phyloP scores from a whole-genome alignment of 805 yeast species.

The Clavispora asparagi region DNA sequence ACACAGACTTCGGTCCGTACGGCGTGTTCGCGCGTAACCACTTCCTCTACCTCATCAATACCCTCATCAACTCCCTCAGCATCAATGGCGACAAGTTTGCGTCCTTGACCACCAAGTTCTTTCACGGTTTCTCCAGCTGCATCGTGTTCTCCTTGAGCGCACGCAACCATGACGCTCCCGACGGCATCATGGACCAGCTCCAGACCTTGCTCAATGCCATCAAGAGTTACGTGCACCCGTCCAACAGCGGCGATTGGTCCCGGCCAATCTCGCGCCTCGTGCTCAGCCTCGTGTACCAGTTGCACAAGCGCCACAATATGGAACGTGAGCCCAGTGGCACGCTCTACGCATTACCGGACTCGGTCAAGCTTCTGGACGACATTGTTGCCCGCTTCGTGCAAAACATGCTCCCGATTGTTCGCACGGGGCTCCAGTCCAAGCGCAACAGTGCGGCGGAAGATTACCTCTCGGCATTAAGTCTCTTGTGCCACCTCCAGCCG shows the following conservation, averaged over 20 bases:
- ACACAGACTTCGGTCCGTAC: slow-evolving; percentile 36
- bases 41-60: slow-evolving; percentile 53
- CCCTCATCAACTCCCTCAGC: slow-evolving; percentile 41
- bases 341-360: slow-evolving; percentile 20
- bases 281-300: slow-evolving; percentile 53
- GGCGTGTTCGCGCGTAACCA: slow-evolving; percentile 67
- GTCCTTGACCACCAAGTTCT: slow-evolving; percentile 35
- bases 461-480: slow-evolving; percentile 54
- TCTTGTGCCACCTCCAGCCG: slow-evolving; percentile 63
- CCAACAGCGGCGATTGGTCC: slow-evolving; percentile 90
- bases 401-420: slow-evolving; percentile 50
- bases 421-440: slow-evolving; percentile 77
- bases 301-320: slow-evolving; percentile 51
- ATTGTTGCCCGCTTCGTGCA: slow-evolving; percentile 40
- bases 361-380: slow-evolving; percentile 31
- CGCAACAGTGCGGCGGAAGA: slow-evolving; percentile 48
- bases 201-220: slow-evolving; percentile 59
- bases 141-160: slow-evolving; percentile 64
- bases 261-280: slow-evolving; percentile 59
- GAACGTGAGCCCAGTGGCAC: slow-evolving; percentile 39
- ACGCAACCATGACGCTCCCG: slow-evolving; percentile 29
- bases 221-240: slow-evolving; percentile 84
- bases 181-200: slow-evolving; percentile 49
- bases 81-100: slow-evolving; percentile 46
- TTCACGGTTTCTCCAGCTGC: slow-evolving; percentile 38